Evolutionary conservation across 805 yeast species (phyloP).

Genomic region (Saccharomyces mikatae): DNA sequence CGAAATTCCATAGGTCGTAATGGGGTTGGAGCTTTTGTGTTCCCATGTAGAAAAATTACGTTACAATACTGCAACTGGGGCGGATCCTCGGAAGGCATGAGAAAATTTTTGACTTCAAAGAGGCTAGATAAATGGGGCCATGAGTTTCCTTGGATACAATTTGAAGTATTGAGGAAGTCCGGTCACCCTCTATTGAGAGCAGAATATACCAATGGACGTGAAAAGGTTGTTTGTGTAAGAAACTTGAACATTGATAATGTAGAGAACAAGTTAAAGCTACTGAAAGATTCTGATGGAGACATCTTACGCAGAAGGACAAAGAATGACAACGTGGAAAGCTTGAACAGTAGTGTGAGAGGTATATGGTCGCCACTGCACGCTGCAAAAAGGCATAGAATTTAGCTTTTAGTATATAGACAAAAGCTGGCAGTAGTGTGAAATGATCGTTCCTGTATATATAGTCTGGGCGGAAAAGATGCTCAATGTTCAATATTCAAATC

Average conservation of each 20-base stretch:
- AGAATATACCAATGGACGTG: conserved; percentile 40
- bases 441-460: not conserved
- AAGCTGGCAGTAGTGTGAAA: not conserved
- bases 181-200: conserved; percentile 81
- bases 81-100: conserved; percentile 81
- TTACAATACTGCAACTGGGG: conserved; percentile 92
- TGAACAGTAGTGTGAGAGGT: conserved; percentile 84
- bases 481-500: not conserved
- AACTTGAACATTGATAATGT: conserved; percentile 60
- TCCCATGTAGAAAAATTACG: conserved; percentile 67
- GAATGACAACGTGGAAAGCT: conserved; percentile 69
- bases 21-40: conserved; percentile 66
- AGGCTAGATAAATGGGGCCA: conserved; percentile 49
- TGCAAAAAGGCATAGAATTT: conserved; percentile 16
- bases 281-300: conserved; percentile 64
- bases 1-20: conserved; percentile 58
- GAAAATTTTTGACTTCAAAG: conserved; percentile 52
- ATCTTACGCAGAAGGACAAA: conserved; percentile 49
- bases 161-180: conserved; percentile 55
- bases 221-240: conserved; percentile 65
- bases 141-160: conserved; percentile 57
- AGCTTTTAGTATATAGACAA: not conserved
- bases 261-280: conserved; percentile 52
- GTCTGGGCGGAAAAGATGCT: not conserved
- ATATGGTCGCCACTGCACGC: conserved; percentile 94